phyloP scores from a whole-genome alignment of 371 early-diverging fungal genomes.

The Encephalitozoon intestinalis region DNA sequence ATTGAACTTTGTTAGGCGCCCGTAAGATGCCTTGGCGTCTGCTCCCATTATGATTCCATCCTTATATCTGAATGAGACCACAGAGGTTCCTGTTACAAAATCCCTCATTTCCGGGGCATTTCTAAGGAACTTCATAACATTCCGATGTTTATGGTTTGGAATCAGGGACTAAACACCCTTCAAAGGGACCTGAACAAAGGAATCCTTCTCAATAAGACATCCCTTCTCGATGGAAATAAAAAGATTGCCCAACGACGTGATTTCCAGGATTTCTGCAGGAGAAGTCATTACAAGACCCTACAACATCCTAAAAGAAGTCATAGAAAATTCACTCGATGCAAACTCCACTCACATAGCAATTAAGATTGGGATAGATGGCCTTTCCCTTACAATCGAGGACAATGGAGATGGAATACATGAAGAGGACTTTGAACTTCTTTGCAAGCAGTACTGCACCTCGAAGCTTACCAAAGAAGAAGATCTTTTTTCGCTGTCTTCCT shows the following conservation, averaged over 20 bases:
- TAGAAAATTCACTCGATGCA: conserved; percentile 93
- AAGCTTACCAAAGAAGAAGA: conserved; percentile 78
- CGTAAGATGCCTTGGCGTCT: conserved; percentile 85
- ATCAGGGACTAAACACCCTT: neutral
- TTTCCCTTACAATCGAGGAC: conserved; percentile 80
- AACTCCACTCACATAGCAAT: conserved; percentile 73
- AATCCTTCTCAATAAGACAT: neutral
- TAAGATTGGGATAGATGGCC: conserved; percentile 71
- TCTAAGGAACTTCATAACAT: neutral
- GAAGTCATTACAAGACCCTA: conserved; percentile 64
- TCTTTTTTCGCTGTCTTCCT: conserved; percentile 71
- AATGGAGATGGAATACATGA: conserved; percentile 84
- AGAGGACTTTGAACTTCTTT: conserved; percentile 69
- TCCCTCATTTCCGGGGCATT: conserved; percentile 21
- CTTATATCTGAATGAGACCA: conserved; percentile 71
- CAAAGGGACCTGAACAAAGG: neutral
- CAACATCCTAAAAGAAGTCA: conserved; percentile 84
- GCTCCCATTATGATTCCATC: conserved; percentile 92
- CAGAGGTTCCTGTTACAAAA: conserved; percentile 26
- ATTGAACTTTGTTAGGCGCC: conserved; percentile 81
- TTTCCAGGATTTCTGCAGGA: conserved; percentile 59
- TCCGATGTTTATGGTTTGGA: neutral
- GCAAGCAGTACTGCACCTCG: conserved; percentile 86
- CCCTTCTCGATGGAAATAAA: conserved; percentile 32
- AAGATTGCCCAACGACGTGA: conserved; percentile 52